Evolutionary conservation across 805 yeast genomes (phyloP).

Genomic region (Barnettozyma botsteinii): DNA sequence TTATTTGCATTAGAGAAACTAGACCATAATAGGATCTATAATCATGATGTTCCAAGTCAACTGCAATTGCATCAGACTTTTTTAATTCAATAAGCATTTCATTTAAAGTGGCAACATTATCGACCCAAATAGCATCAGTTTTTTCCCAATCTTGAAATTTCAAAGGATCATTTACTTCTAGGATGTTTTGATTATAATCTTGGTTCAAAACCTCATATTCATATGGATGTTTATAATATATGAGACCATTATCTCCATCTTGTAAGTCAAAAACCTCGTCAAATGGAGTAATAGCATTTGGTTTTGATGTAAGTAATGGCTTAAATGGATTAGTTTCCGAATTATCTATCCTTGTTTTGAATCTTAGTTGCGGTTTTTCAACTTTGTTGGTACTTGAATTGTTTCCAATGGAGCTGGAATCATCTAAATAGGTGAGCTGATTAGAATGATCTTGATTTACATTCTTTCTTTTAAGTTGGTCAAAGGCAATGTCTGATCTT

Average conservation of each 20-base stretch:
- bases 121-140: conserved; percentile 68
- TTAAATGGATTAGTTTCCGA: conserved; percentile 65
- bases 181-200: conserved; percentile 58
- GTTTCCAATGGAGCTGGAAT: conserved; percentile 21
- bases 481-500: conserved; percentile 65
- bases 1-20: conserved; percentile 89
- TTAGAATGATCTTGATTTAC: conserved; percentile 7
- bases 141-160: conserved; percentile 58
- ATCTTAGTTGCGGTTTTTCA: conserved; percentile 65
- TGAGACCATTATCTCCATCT: conserved; percentile 35
- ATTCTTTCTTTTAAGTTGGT: conserved; percentile 28
- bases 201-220: conserved; percentile 62
- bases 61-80: conserved; percentile 62
- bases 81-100: conserved; percentile 50
- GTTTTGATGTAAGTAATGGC: conserved; percentile 69
- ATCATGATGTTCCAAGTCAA: conserved; percentile 96
- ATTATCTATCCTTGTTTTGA: conserved; percentile 59
- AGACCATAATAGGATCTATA: conserved; percentile 85
- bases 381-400: conserved; percentile 28
- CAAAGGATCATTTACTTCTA: conserved; percentile 41
- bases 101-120: conserved; percentile 44
- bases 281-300: conserved; percentile 55
- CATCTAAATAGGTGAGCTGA: conserved; percentile 46
- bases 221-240: conserved; percentile 80
- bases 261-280: conserved; percentile 43